These are phyloP conservation scores for Prunus mume DNA, from an alignment of 306 rosid species.

Conservation along the genomic window DNA sequence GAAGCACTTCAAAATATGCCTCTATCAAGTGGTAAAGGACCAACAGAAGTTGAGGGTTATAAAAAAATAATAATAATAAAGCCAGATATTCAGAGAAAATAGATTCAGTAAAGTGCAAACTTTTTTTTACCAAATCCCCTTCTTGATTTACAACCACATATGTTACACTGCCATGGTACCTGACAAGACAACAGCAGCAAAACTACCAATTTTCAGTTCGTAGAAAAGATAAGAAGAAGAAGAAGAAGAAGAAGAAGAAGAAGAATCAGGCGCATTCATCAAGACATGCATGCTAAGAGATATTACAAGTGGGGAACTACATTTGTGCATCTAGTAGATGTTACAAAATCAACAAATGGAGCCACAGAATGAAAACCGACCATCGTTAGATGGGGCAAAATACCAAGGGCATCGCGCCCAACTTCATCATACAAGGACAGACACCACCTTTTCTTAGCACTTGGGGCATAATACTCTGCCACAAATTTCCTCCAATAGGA, in stretches of 20 bases:
- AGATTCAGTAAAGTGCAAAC: background rate
- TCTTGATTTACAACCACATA: constrained; percentile 34
- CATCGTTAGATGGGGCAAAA: constrained; percentile 30
- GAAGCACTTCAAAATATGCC: constrained; percentile 37
- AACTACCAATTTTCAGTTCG: background rate
- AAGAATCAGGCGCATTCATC: background rate
- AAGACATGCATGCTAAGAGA: background rate
- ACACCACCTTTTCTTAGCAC: constrained; percentile 47
- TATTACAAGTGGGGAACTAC: background rate
- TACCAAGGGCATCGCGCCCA: constrained; percentile 26
- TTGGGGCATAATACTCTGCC: constrained; percentile 40
- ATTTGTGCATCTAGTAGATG: background rate
- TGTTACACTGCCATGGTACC: constrained; percentile 41
- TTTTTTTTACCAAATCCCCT: constrained; percentile 36
- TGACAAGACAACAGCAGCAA: constrained; percentile 11
- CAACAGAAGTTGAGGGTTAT: background rate
- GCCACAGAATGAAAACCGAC: constrained; percentile 22
- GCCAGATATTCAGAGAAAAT: background rate
- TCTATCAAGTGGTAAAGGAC: constrained; percentile 31
- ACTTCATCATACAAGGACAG: constrained; percentile 35
- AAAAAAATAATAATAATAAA: background rate
- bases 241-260: background rate
- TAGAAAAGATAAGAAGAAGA: background rate
- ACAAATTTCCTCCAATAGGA: constrained; percentile 44
- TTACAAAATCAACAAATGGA: background rate